These are phyloP conservation scores for Nigrograna mackinnonii DNA, from an alignment of 2,329 filamentous ascomycete species.

Conservation along the genomic window DNA sequence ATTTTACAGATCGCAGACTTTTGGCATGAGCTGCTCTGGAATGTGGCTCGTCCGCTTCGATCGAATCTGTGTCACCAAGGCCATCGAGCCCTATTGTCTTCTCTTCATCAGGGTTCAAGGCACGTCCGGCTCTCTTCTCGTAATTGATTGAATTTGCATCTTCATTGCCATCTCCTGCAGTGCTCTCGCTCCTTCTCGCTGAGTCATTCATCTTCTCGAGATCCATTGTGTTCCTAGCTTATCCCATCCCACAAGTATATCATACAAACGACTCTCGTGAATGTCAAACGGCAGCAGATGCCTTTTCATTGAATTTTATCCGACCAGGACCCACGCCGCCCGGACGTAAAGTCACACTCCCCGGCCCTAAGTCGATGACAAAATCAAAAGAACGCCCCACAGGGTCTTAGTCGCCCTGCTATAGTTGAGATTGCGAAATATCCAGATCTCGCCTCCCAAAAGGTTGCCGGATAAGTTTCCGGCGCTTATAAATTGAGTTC, in stretches of 20 bases:
- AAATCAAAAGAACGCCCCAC: too few species aligned
- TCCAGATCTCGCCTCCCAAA: too few species aligned
- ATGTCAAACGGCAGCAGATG: too few species aligned
- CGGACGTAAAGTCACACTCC: too few species aligned
- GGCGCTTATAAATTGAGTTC: too few species aligned
- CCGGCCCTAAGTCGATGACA: too few species aligned
- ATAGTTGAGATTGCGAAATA: too few species aligned
- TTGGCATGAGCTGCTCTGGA: conserved; percentile 7
- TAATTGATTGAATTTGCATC: conserved; percentile 11
- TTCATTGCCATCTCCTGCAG: not conserved
- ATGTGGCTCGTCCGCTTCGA: not conserved
- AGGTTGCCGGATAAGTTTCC: too few species aligned
- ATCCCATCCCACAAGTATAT: not conserved
- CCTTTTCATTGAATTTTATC: too few species aligned
- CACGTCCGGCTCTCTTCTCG: conserved; percentile 12
- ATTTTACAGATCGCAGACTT: conserved; percentile 22
- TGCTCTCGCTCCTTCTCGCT: not conserved
- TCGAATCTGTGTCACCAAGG: conserved; percentile 2
- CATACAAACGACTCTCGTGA: too few species aligned
- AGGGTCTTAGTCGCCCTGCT: too few species aligned
- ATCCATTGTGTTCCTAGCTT: not conserved
- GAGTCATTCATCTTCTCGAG: not conserved
- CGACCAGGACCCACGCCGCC: too few species aligned
- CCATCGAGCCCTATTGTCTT: conserved; percentile 14
- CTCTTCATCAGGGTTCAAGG: conserved; percentile 15